Conservation (phyloP, 345 rosid genomes). For the Pugionium cornutum region DNA sequence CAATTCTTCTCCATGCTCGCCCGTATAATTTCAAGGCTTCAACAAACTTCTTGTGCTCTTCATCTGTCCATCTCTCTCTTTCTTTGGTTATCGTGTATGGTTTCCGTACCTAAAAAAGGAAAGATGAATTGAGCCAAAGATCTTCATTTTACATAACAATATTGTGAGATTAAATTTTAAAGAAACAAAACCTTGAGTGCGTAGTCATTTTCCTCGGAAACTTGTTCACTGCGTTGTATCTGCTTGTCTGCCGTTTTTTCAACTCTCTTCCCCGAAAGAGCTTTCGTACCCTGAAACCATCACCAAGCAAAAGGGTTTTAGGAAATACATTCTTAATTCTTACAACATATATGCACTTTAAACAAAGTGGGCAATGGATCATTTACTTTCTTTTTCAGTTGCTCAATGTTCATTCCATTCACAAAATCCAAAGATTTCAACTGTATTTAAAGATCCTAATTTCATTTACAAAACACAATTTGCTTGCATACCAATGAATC, state of each 20-base stretch:
- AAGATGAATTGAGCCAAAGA: conserved; percentile 21
- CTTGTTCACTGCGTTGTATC: conserved; percentile 46
- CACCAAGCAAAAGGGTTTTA: conserved; percentile 21
- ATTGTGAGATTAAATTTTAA: not conserved
- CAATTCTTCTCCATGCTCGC: conserved; percentile 75
- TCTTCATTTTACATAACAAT: not conserved
- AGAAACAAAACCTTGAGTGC: conserved; percentile 59
- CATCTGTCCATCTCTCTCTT: conserved; percentile 89
- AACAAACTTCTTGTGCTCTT: conserved; percentile 74
- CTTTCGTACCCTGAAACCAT: conserved; percentile 42
- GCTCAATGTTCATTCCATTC: not conserved
- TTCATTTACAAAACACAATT: not conserved
- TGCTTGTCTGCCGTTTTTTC: conserved; percentile 37
- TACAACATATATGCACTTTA: conserved; percentile 3
- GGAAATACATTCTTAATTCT: not conserved
- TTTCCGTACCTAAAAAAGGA: conserved; percentile 54
- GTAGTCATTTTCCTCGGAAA: conserved; percentile 46
- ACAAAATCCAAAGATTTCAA: conserved; percentile 4
- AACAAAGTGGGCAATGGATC: conserved; percentile 13
- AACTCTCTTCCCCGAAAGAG: conserved; percentile 37
- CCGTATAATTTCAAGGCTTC: conserved; percentile 76
- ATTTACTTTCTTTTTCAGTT: conserved; percentile 15
- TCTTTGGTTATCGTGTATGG: conserved; percentile 83
- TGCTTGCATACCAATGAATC: not conserved
- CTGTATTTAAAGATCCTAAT: not conserved